Evolutionary conservation across 2,329 filamentous ascomycete genomes (phyloP), one percentile per base, ranked within the genome.

Genomic region (Alternaria triticina): DNA sequence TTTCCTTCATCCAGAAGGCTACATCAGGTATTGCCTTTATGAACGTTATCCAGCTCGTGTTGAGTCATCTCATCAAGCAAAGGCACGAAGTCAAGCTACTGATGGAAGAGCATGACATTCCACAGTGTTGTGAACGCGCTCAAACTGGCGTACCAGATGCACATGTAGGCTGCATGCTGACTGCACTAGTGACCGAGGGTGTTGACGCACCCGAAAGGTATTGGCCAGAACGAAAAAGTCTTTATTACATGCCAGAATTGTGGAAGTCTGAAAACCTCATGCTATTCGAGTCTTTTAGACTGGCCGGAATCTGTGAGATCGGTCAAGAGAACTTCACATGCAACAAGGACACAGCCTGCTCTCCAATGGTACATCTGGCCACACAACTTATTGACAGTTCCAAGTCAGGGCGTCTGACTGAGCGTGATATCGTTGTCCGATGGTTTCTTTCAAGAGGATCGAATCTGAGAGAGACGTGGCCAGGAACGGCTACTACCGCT

Each of bases 111-210:
- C 46, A 49, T 12, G 6, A 4, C 0, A 0, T 49, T 11, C 1
- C 8, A 3, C 7, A 49, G 12, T 49, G 46, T n/a, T 49, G 46
- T 28, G 9, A 17, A 11, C 1, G 15, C 22, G 46, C 46, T 28
- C 46, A 15, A 0, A 49, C 10, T 10, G 1, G 27, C 15, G 6
- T 28, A 8, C 15, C 46, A 1, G 46, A 49, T 3, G 25, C 46
- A 3, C 46, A 28, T 28, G 0, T 12, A 0, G 0, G 3, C 0
- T 49, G 46, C 3, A 49, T 28, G 3, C 46, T 49, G 5, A 49
- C 0, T 28, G n/a, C 46, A 11, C 5, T 49, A 11, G 9, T 27
- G 1, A 47, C 0, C 9, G 6, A 11, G 1, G 23, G 23, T 0
- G 2, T 28, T n/a, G 3, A 12, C 5, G 23, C 28, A 2, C 45